These are phyloP conservation scores for Margaritispora aquatica DNA, from an alignment of 495 filamentous ascomycete genomes.

Conservation along the genomic window DNA sequence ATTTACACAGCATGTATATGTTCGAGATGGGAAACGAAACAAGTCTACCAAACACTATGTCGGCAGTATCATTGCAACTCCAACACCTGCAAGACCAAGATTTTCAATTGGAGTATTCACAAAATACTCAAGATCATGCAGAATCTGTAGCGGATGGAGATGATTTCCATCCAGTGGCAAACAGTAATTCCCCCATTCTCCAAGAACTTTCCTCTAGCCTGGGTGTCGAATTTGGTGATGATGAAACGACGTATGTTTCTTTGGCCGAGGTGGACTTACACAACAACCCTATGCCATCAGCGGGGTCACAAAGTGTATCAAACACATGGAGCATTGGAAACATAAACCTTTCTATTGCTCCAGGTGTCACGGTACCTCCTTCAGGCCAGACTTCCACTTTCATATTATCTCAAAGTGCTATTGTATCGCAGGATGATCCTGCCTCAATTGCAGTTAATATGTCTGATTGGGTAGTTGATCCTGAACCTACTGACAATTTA, in stretches of 20 bases:
- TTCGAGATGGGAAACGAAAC: background rate
- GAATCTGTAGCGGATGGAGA: slow-evolving; percentile 4
- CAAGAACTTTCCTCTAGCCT: slow-evolving; percentile 1
- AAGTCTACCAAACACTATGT: slow-evolving; percentile 14
- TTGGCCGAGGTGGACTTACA: background rate
- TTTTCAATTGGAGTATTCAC: slow-evolving; percentile 6
- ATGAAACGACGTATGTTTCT: slow-evolving; percentile 4
- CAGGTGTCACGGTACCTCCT: slow-evolving; percentile 1
- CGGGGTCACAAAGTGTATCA: background rate
- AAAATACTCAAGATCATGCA: slow-evolving; percentile 15
- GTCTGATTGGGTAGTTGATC: background rate
- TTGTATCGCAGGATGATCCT: background rate
- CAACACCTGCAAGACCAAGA: slow-evolving; percentile 24
- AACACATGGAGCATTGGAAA: slow-evolving; percentile 9
- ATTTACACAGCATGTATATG: background rate
- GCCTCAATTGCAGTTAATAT: background rate
- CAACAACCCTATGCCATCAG: background rate
- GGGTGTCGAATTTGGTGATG: background rate
- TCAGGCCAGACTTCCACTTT: background rate
- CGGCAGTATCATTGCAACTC: slow-evolving; percentile 17
- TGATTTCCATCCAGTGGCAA: slow-evolving; percentile 1
- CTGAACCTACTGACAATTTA: slow-evolving; percentile 21
- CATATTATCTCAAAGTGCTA: background rate
- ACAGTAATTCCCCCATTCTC: slow-evolving; percentile 21
- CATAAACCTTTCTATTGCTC: background rate